Conservation (phyloP, 1,139 yeast genomes). For the Scheffersomyces cryptocercus region DNA sequence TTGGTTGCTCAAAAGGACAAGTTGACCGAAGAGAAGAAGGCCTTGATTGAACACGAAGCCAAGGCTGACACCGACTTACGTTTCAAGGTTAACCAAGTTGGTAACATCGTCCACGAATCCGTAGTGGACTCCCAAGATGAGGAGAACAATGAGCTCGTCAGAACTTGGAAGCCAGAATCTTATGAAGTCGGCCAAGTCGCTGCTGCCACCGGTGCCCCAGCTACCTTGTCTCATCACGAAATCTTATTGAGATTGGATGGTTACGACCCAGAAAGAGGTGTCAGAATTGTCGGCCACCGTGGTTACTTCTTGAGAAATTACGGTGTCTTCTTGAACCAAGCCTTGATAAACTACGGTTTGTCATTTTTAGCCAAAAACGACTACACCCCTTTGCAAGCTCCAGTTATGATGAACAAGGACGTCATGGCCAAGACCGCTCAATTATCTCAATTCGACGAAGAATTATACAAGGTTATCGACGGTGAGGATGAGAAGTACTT, state of each 20-base stretch:
- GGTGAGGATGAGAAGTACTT: slow-evolving; percentile 97
- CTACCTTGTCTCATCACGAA: slow-evolving; percentile 91
- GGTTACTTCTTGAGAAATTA: slow-evolving; percentile 94
- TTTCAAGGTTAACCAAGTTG: slow-evolving; percentile 81
- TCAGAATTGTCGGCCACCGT: slow-evolving; percentile 96
- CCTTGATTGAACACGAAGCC: slow-evolving; percentile 65
- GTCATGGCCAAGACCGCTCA: slow-evolving; percentile 99
- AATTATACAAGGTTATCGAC: slow-evolving; percentile 91
- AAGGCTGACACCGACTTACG: slow-evolving; percentile 76
- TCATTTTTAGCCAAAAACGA: slow-evolving; percentile 77
- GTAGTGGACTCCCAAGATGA: slow-evolving; percentile 89
- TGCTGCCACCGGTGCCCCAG: slow-evolving; percentile 72
- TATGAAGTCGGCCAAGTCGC: slow-evolving; percentile 62
- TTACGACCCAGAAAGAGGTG: slow-evolving; percentile 98
- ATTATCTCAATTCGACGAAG: slow-evolving; percentile 96
- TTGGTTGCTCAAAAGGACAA: slow-evolving; percentile 79
- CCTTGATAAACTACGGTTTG: slow-evolving; percentile 93
- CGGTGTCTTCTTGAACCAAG: slow-evolving; percentile 98
- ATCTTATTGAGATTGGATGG: slow-evolving; percentile 93
- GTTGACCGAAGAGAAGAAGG: slow-evolving; percentile 68
- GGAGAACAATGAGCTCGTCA: slow-evolving; percentile 84
- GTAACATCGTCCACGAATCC: slow-evolving; percentile 89
- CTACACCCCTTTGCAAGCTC: slow-evolving; percentile 93
- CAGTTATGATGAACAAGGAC: slow-evolving; percentile 99
- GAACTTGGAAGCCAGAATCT: slow-evolving; percentile 78